Percentiles rank a stretch among this genome's conserved stretches.
These are phyloP conservation scores for Vanderwaltozyma tropicalis DNA, from an alignment of 805 yeast species.

Conservation along the genomic window DNA sequence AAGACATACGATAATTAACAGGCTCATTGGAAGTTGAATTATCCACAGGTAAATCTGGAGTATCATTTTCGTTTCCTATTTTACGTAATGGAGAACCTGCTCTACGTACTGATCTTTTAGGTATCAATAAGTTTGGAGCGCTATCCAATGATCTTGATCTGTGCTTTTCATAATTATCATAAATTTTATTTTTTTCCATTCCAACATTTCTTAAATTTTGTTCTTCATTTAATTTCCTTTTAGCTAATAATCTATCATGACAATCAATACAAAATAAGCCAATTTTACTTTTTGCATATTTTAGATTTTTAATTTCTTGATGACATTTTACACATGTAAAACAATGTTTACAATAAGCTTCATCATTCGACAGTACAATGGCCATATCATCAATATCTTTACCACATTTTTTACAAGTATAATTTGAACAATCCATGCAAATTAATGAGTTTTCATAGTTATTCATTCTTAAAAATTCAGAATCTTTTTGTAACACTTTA, in stretches of 20 bases:
- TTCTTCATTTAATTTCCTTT: constrained; percentile 41
- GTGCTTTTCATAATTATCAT: not conserved
- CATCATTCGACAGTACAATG: constrained; percentile 63
- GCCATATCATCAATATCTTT: constrained; percentile 89
- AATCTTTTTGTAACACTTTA: constrained; percentile 67
- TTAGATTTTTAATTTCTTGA: constrained; percentile 71
- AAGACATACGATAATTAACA: not conserved
- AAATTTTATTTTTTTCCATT: constrained; percentile 6
- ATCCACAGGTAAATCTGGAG: not conserved
- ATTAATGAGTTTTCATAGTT: constrained; percentile 37
- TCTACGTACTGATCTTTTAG: constrained; percentile 15
- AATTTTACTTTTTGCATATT: constrained; percentile 86
- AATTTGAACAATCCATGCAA: constrained; percentile 80
- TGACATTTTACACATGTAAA: constrained; percentile 86
- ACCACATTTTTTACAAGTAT: constrained; percentile 67
- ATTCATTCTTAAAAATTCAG: constrained; percentile 50
- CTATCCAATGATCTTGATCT: constrained; percentile 4
- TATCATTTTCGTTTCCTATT: not conserved
- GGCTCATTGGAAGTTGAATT: not conserved
- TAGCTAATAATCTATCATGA: constrained; percentile 72
- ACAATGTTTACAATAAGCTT: constrained; percentile 85
- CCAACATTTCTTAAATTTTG: constrained; percentile 9
- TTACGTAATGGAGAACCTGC: constrained; percentile 12
- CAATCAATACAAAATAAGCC: constrained; percentile 91
- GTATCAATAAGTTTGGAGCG: constrained; percentile 5